Evolutionary conservation across 139 green algal genomes (phyloP).

Genomic region (Micractinium sp.): DNA sequence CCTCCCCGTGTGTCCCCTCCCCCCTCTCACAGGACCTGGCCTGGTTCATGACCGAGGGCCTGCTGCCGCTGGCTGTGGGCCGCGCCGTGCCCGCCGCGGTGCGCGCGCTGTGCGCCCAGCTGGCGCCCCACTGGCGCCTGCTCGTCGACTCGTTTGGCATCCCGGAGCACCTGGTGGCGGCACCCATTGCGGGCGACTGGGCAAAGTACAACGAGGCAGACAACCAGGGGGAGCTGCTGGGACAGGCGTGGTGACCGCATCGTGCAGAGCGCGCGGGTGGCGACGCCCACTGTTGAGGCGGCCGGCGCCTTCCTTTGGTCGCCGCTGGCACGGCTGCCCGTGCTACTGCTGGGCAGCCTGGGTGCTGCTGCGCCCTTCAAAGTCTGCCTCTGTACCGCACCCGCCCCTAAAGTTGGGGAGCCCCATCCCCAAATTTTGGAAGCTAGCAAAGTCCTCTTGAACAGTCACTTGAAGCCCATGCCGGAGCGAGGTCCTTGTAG

Average conservation of each 20-base stretch:
- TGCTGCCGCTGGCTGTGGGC: conserved; percentile 62
- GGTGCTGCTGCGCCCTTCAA: too few species aligned
- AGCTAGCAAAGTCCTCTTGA: too few species aligned
- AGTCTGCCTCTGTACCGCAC: too few species aligned
- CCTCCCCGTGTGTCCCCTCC: background rate
- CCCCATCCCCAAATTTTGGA: too few species aligned
- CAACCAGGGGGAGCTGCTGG: conserved; percentile 64
- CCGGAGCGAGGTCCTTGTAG: too few species aligned
- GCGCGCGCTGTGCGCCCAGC: conserved; percentile 53
- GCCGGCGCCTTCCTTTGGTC: too few species aligned
- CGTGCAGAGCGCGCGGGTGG: background rate
- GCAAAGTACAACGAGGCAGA: conserved; percentile 78
- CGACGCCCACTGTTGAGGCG: too few species aligned
- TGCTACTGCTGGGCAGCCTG: too few species aligned
- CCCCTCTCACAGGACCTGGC: conserved; percentile 54
- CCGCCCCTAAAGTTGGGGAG: too few species aligned
- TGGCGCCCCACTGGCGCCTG: conserved; percentile 53
- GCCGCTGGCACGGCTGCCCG: too few species aligned
- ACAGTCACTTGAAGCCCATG: too few species aligned
- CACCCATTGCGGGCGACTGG: conserved; percentile 89
- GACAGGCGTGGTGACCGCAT: conserved; percentile 33
- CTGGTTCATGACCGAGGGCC: conserved; percentile 77
- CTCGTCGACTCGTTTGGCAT: conserved; percentile 87
- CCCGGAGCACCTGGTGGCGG: conserved; percentile 83
- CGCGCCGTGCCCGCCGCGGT: conserved; percentile 50